Percentiles rank a stretch among this genome's conserved stretches.
phyloP scores from a whole-genome alignment of 352 stramenopile species.

The Pseudoperonospora humuli region DNA sequence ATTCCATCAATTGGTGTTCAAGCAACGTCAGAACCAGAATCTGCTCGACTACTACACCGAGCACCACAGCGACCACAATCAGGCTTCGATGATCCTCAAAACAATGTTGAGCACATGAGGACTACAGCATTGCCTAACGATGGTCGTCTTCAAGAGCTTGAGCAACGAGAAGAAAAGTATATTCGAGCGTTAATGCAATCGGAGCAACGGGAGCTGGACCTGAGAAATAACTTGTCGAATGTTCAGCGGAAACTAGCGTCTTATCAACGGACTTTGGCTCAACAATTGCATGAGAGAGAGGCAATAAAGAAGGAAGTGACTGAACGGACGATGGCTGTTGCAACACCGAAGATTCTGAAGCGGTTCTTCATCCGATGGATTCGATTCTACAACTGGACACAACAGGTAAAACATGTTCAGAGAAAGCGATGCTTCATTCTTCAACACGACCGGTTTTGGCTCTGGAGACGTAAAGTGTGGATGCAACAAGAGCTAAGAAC shows the following conservation, averaged over 20 bases:
- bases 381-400: conserved; percentile 38
- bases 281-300: conserved; percentile 38
- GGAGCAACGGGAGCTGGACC: conserved; percentile 62
- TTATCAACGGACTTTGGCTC: conserved; percentile 31
- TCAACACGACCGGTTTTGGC: conserved; percentile 58
- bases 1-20: conserved; percentile 1
- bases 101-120: too few species aligned
- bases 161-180: conserved; percentile 65
- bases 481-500: conserved; percentile 33
- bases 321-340: conserved; percentile 30
- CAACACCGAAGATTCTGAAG: conserved; percentile 41
- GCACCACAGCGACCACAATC: too few species aligned
- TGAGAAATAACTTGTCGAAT: conserved; percentile 38
- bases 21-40: not conserved
- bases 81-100: too few species aligned
- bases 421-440: conserved; percentile 40
- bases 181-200: conserved; percentile 71
- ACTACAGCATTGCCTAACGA: conserved; percentile 4
- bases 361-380: conserved; percentile 61
- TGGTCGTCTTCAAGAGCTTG: conserved; percentile 39
- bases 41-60: too few species aligned
- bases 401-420: conserved; percentile 38
- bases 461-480: conserved; percentile 62
- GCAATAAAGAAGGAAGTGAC: conserved; percentile 51
- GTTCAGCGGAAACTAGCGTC: conserved; percentile 40